Evolutionary conservation across 768 basidiomycete species (phyloP), one percentile per base, ranked within the genome.

Genomic region (Daedaleopsis nitida): DNA sequence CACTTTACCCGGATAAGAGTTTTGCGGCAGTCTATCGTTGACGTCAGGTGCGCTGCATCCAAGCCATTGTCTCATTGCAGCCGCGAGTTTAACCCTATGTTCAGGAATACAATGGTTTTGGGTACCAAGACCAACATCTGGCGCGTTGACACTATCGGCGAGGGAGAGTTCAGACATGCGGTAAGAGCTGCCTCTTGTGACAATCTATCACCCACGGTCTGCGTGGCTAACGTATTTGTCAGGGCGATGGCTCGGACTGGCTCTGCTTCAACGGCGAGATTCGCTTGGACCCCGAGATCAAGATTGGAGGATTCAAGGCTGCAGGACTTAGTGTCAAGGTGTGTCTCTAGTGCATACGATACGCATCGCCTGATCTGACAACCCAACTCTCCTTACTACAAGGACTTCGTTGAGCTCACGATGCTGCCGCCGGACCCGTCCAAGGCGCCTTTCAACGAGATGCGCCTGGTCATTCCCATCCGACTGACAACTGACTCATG

Each of bases 81-180:
- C 19, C 55, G 58, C n/a, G 14, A 49, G 7, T 9, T 55, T 32
- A 45, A 48, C 27, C 49, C 39, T 47, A 12, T 17, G 12, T 5
- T 17, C 52, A 87, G 85, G 44, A 84, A 85, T 65, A 67, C 76
- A 2, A 60, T 79, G 17, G 66, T 82, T 17, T 66, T 78, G 10
- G 81, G 80, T 1, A 81, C 82, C n/a, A 88, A 86, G 70, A 81
- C 86, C 1, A 85, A 89, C 64, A 90, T 90, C 23, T 91, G 88
- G 87, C 77, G 82, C 58, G 79, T 84, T 1, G 86, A 86, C 63
- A 77, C 74, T 57, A 84, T 89, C 39, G 88, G 88, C 9, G 83
- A 85, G 66, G 88, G 81, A n/a, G 72, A 69, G 12, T 88, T 91
- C 66, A 80, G 70, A 62, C 83, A 81, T 67, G 75, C 77, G 60